Conservation (phyloP, 306 rosid species). For the Trifolium pratense region DNA sequence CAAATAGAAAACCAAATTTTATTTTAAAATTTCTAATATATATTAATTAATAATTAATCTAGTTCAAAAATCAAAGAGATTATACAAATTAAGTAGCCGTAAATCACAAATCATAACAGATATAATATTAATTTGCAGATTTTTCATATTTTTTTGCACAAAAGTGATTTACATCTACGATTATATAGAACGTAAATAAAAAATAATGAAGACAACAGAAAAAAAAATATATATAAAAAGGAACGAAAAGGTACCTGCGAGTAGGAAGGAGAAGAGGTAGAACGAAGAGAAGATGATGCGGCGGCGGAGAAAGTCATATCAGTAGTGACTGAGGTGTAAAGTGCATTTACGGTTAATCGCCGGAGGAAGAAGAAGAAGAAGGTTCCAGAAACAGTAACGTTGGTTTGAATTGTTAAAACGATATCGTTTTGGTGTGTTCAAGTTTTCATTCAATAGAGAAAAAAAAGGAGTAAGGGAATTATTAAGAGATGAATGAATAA, state of each 20-base stretch:
- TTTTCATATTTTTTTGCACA: background rate
- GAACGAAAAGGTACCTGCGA: slow-evolving; percentile 41
- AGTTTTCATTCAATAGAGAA: background rate
- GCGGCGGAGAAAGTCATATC: slow-evolving; percentile 71
- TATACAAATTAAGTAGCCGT: background rate
- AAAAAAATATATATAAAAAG: background rate
- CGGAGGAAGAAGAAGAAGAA: slow-evolving; percentile 10
- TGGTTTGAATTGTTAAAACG: background rate
- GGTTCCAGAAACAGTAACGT: background rate
- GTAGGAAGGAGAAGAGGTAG: slow-evolving; percentile 51
- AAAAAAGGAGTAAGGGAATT: background rate
- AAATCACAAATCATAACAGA: background rate
- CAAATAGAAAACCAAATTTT: background rate
- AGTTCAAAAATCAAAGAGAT: background rate
- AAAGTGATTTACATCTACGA: background rate
- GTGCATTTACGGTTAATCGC: slow-evolving; percentile 44
- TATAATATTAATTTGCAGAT: background rate
- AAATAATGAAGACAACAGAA: background rate
- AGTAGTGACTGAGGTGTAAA: background rate
- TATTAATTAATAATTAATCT: background rate
- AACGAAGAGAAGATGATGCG: slow-evolving; percentile 50
- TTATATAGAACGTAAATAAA: background rate
- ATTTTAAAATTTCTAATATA: background rate
- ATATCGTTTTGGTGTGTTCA: background rate
- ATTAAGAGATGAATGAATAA: background rate